Evolutionary conservation across 352 stramenopile genomes (phyloP).

Genomic region (Aphanomyces cochlioides): DNA sequence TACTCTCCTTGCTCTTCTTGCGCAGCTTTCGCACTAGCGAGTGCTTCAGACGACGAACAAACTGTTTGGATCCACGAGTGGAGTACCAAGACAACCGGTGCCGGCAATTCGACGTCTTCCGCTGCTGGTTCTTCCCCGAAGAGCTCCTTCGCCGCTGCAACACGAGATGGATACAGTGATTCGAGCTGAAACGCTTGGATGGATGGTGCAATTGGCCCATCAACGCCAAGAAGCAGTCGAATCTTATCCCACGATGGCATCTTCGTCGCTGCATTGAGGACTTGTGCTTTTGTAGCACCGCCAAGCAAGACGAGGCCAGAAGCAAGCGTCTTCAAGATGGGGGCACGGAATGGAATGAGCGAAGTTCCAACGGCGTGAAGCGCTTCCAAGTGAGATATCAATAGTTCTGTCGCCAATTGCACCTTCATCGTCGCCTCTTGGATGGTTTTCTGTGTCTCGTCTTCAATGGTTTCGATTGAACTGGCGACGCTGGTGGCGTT

Average conservation of each 20-base stretch:
- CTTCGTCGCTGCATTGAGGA: slow-evolving; percentile 58
- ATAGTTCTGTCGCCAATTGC: slow-evolving; percentile 49
- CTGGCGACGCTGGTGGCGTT: slow-evolving; percentile 49
- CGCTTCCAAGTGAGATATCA: slow-evolving; percentile 50
- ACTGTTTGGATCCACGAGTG: slow-evolving; percentile 54
- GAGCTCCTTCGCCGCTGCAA: slow-evolving; percentile 43
- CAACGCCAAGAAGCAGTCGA: slow-evolving; percentile 40
- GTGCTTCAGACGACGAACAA: slow-evolving; percentile 48
- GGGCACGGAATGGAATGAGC: slow-evolving; percentile 59
- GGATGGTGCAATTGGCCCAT: slow-evolving; percentile 36
- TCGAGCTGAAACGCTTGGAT: slow-evolving; percentile 37
- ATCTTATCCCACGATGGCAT: slow-evolving; percentile 63
- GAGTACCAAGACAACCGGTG: slow-evolving; percentile 45
- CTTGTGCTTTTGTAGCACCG: slow-evolving; percentile 32
- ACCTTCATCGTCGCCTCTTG: slow-evolving; percentile 59
- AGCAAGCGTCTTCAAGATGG: slow-evolving; percentile 50
- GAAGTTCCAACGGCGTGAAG: slow-evolving; percentile 28
- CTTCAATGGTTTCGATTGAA: slow-evolving; percentile 39
- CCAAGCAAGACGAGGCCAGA: slow-evolving; percentile 49
- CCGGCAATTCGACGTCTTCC: slow-evolving; percentile 48
- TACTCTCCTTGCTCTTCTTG: slow-evolving; percentile 19
- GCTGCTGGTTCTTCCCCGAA: slow-evolving; percentile 44
- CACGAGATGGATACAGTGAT: slow-evolving; percentile 11
- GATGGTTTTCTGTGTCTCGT: slow-evolving; percentile 43
- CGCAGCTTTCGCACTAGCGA: slow-evolving; percentile 31